These are phyloP conservation scores for Lasiodiplodia gonubiensis DNA, from an alignment of 2,329 filamentous ascomycete species.

Conservation along the genomic window DNA sequence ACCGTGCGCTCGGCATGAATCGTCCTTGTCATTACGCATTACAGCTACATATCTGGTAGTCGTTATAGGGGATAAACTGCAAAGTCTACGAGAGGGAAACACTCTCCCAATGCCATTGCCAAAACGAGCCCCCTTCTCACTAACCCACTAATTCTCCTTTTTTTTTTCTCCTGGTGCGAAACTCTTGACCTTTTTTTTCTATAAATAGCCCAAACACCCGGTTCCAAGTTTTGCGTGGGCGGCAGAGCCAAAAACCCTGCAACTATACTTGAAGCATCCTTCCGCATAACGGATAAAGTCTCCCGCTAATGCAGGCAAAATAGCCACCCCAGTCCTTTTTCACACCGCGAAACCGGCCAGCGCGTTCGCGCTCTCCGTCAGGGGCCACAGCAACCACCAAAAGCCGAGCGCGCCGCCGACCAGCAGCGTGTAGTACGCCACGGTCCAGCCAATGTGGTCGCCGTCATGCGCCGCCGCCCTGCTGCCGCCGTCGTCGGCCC, in stretches of 20 bases:
- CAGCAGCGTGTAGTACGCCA: slow-evolving; percentile 79
- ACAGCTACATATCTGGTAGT: background rate
- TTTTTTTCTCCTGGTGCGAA: background rate
- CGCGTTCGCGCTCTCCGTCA: slow-evolving; percentile 69
- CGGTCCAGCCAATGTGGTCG: slow-evolving; percentile 66
- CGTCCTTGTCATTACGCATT: slow-evolving; percentile 13
- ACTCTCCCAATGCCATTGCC: background rate
- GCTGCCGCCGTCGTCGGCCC: slow-evolving; percentile 31
- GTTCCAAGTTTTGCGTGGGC: background rate
- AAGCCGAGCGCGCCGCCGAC: slow-evolving; percentile 74
- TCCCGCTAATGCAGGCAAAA: background rate
- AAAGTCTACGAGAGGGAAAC: background rate
- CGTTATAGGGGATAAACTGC: background rate
- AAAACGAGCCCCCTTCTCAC: background rate
- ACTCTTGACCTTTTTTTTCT: background rate
- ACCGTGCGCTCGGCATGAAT: background rate
- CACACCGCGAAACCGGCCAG: slow-evolving; percentile 41
- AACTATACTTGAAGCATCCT: background rate
- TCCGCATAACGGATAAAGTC: background rate
- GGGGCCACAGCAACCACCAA: slow-evolving; percentile 70
- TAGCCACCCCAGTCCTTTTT: background rate
- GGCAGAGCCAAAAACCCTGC: background rate
- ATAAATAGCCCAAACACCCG: slow-evolving; percentile 9
- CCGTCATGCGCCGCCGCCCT: slow-evolving; percentile 32
- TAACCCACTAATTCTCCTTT: background rate